Conservation (phyloP, 2,329 filamentous ascomycete genomes). For the Diplodia mutila region DNA sequence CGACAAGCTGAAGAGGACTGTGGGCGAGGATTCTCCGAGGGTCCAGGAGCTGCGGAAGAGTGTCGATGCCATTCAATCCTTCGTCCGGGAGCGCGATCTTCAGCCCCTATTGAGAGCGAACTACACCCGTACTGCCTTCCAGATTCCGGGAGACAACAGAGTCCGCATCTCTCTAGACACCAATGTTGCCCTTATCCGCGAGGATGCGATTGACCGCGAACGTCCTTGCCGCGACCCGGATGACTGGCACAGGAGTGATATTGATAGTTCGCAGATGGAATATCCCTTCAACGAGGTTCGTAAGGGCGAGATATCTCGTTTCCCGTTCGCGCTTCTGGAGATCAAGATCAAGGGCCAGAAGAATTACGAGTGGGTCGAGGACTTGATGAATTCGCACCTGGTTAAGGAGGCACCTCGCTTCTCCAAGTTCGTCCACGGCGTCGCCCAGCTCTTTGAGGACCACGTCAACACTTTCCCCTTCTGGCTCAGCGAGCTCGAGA, state of each 20-base stretch:
- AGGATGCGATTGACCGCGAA: conserved; percentile 73
- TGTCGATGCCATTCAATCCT: conserved; percentile 76
- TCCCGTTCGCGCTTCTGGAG: conserved; percentile 88
- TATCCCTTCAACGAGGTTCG: conserved; percentile 88
- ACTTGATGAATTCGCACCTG: conserved; percentile 89
- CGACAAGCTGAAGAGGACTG: conserved; percentile 78
- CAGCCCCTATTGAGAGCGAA: conserved; percentile 88
- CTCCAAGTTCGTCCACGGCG: conserved; percentile 95
- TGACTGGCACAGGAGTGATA: conserved; percentile 89
- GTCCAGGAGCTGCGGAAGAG: conserved; percentile 71
- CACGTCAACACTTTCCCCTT: conserved; percentile 95
- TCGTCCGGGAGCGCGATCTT: conserved; percentile 76
- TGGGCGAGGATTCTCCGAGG: conserved; percentile 67
- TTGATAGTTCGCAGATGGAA: conserved; percentile 79
- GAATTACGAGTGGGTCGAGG: conserved; percentile 82
- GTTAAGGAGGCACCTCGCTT: conserved; percentile 88
- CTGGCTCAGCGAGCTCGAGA: conserved; percentile 90
- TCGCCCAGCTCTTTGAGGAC: conserved; percentile 88
- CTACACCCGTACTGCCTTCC: conserved; percentile 92
- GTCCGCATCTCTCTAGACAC: conserved; percentile 94
- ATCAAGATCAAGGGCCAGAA: conserved; percentile 79
- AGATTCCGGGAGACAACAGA: conserved; percentile 89
- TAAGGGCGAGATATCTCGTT: conserved; percentile 87
- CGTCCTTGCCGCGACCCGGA: conserved; percentile 87
- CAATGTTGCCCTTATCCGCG: conserved; percentile 81